These are phyloP conservation scores for Piromyces finnis DNA, from an alignment of 192 early-diverging fungal genomes.

Conservation along the genomic window DNA sequence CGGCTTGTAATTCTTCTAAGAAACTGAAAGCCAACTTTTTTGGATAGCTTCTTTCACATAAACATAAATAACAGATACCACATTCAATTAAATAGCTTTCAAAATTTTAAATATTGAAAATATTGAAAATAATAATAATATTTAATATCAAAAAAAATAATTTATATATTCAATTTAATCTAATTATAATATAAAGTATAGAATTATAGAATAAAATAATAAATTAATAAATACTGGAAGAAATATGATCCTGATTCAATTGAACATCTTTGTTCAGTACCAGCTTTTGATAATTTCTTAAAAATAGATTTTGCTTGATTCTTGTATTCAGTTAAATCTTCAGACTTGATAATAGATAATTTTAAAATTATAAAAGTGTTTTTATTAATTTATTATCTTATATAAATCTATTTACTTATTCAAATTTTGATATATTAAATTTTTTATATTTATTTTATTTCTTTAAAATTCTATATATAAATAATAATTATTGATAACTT, in stretches of 20 bases:
- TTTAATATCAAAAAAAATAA: too few species aligned
- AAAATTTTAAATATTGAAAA: too few species aligned
- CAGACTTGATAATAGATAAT: constrained; percentile 1
- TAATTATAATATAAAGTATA: too few species aligned
- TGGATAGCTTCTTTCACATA: constrained; percentile 85
- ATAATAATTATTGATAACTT: too few species aligned
- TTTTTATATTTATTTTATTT: too few species aligned
- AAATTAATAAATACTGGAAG: constrained; percentile 53
- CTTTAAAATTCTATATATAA: too few species aligned
- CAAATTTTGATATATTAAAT: too few species aligned
- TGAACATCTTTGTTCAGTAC: constrained; percentile 80
- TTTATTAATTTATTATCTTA: too few species aligned
- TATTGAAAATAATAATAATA: too few species aligned
- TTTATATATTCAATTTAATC: too few species aligned
- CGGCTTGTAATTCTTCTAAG: constrained; percentile 82
- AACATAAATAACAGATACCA: constrained; percentile 83
- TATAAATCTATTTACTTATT: too few species aligned
- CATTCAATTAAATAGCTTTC: constrained; percentile 79
- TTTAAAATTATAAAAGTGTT: too few species aligned
- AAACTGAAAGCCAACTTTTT: constrained; percentile 83
- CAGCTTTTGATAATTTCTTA: constrained; percentile 52
- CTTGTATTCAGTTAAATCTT: constrained; percentile 79
- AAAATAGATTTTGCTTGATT: constrained; percentile 86
- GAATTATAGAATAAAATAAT: background rate
- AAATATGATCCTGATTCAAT: constrained; percentile 79